Percentiles rank a stretch among this genome's conserved stretches.
Evolutionary conservation across 768 basidiomycete species (phyloP).

Genomic region (Lenzites betulinus): DNA sequence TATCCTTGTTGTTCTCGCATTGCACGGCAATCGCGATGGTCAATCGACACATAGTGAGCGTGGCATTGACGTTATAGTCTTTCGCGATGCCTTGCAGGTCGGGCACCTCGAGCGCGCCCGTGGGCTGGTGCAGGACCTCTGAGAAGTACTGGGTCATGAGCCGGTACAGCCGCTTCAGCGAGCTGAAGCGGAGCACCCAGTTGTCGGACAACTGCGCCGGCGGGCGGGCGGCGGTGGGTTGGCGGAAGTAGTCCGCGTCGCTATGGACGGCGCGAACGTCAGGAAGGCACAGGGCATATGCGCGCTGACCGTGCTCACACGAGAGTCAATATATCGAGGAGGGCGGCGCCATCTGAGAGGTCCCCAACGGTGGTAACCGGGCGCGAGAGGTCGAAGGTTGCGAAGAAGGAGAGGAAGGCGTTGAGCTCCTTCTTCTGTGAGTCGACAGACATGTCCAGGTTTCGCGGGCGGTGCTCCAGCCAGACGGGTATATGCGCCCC

Average conservation of each 20-base stretch:
- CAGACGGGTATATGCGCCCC: slow-evolving; percentile 19
- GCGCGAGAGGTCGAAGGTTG: slow-evolving; percentile 66
- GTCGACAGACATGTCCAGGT: slow-evolving; percentile 31
- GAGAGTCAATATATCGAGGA: slow-evolving; percentile 72
- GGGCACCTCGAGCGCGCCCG: slow-evolving; percentile 78
- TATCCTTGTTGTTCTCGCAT: slow-evolving; percentile 84
- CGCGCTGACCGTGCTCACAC: slow-evolving; percentile 55
- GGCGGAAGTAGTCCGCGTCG: slow-evolving; percentile 78
- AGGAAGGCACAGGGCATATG: neutral
- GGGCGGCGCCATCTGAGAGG: slow-evolving; percentile 77
- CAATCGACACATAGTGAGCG: slow-evolving; percentile 75
- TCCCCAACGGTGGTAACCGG: slow-evolving; percentile 65
- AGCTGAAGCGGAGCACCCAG: slow-evolving; percentile 85
- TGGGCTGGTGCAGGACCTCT: slow-evolving; percentile 80
- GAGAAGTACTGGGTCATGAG: slow-evolving; percentile 88
- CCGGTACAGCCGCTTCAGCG: slow-evolving; percentile 83
- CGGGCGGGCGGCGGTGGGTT: slow-evolving; percentile 47
- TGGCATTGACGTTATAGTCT: slow-evolving; percentile 63
- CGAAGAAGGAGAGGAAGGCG: slow-evolving; percentile 82
- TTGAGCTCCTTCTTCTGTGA: slow-evolving; percentile 63
- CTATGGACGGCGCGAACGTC: slow-evolving; percentile 39
- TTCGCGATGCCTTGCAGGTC: slow-evolving; percentile 86
- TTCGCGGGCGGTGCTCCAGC: slow-evolving; percentile 10
- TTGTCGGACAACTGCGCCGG: slow-evolving; percentile 73
- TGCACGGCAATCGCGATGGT: slow-evolving; percentile 88